These are phyloP conservation scores for Cyberlindnera mrakii DNA, from an alignment of 805 yeast genomes.

Conservation along the genomic window DNA sequence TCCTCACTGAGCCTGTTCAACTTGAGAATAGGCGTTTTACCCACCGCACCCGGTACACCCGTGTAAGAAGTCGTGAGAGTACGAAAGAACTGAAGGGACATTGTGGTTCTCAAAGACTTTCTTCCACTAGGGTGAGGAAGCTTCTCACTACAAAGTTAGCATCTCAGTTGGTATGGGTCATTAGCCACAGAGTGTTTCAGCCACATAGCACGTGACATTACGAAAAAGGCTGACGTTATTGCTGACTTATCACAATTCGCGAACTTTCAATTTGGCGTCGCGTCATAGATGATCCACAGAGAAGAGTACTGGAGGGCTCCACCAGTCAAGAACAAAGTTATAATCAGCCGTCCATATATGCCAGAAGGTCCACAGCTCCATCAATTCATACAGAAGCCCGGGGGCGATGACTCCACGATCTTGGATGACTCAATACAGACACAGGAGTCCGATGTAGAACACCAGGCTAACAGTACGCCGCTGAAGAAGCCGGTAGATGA, in stretches of 20 bases:
- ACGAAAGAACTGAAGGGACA: constrained; percentile 2
- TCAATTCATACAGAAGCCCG: constrained; percentile 10
- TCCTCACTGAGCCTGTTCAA: constrained; percentile 50
- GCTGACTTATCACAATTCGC: too few relatives aligned
- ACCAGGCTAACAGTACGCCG: not conserved
- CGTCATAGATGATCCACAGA: too few relatives aligned
- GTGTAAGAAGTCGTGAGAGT: constrained; percentile 32
- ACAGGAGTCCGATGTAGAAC: not conserved
- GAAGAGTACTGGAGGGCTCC: too few relatives aligned
- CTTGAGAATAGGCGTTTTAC: constrained; percentile 83
- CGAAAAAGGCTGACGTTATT: too few relatives aligned
- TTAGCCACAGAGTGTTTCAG: too few relatives aligned
- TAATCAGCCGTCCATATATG: not conserved
- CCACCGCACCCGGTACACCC: constrained; percentile 80
- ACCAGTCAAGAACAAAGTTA: too few relatives aligned
- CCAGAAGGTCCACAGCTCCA: constrained; percentile 19
- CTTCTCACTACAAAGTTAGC: too few relatives aligned
- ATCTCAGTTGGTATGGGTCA: too few relatives aligned
- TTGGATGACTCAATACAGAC: not conserved
- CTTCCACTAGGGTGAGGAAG: too few relatives aligned
- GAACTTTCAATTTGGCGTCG: too few relatives aligned
- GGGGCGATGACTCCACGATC: constrained; percentile 8
- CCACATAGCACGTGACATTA: too few relatives aligned
- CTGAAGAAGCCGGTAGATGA: not conserved
- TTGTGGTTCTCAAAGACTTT: not conserved